phyloP scores from a whole-genome alignment of 805 yeast species.

The Candida cerambycidarum region DNA sequence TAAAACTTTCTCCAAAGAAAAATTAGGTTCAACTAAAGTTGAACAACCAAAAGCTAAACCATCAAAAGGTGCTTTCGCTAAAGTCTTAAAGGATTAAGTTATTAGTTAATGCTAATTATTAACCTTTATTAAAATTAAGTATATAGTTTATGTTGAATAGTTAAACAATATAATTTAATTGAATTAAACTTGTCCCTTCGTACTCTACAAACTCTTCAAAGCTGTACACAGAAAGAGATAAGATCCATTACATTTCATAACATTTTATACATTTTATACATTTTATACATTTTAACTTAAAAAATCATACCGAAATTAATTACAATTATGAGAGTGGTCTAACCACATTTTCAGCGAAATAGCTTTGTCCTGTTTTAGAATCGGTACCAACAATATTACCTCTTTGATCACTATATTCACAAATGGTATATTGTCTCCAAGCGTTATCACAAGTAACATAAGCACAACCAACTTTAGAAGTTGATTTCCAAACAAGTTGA shows the following conservation, averaged over 20 bases:
- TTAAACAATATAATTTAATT: constrained; percentile 8
- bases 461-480: constrained; percentile 69
- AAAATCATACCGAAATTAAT: constrained; percentile 4
- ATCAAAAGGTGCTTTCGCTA: constrained; percentile 69
- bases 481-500: constrained; percentile 67
- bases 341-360: constrained; percentile 46
- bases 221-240: too few relatives aligned
- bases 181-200: too few relatives aligned
- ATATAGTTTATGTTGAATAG: constrained; percentile 12
- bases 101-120: background rate
- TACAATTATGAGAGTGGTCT: constrained; percentile 23
- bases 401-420: constrained; percentile 58
- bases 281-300: constrained; percentile 3
- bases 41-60: constrained; percentile 61
- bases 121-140: background rate
- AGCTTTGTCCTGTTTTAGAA: constrained; percentile 28
- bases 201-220: too few relatives aligned
- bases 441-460: constrained; percentile 44
- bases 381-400: constrained; percentile 50
- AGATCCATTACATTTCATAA: too few relatives aligned
- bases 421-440: constrained; percentile 64
- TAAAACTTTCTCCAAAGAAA: constrained; percentile 90
- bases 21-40: constrained; percentile 81
- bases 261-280: background rate
- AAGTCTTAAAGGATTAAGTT: constrained; percentile 56